Evolutionary conservation across 2,329 filamentous ascomycete species (phyloP).

Genomic region (Penicillium concentricum): DNA sequence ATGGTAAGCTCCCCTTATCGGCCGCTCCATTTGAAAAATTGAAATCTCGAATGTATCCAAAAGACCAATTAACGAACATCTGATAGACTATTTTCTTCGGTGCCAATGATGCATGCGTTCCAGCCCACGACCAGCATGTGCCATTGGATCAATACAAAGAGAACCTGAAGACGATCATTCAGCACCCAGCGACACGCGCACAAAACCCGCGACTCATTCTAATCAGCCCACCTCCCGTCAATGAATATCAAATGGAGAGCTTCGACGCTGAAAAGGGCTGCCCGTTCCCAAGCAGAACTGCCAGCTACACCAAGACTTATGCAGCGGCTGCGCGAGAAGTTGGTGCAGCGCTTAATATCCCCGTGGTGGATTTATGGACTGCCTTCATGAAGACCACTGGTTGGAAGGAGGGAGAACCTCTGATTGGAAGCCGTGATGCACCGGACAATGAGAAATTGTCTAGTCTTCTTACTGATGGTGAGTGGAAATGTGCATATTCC

Average conservation of each 20-base stretch:
- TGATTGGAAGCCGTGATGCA: slow-evolving; percentile 59
- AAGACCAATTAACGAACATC: slow-evolving; percentile 1
- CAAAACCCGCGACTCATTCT: slow-evolving; percentile 77
- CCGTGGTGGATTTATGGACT: slow-evolving; percentile 76
- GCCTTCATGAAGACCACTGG: slow-evolving; percentile 67
- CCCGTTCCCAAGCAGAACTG: slow-evolving; percentile 56
- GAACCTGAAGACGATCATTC: slow-evolving; percentile 71
- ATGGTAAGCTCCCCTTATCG: slow-evolving; percentile 35
- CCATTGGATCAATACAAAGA: slow-evolving; percentile 71
- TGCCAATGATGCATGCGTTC: slow-evolving; percentile 81
- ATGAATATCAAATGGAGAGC: slow-evolving; percentile 65
- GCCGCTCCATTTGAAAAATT: neutral
- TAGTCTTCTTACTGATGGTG: slow-evolving; percentile 57
- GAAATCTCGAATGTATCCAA: neutral
- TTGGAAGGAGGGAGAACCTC: slow-evolving; percentile 51
- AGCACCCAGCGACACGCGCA: slow-evolving; percentile 65
- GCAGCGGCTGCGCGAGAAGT: slow-evolving; percentile 65
- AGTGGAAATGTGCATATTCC: slow-evolving; percentile 21
- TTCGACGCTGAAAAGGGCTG: slow-evolving; percentile 52
- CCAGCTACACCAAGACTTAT: slow-evolving; percentile 61
- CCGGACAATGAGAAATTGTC: slow-evolving; percentile 57
- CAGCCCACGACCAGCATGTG: slow-evolving; percentile 70
- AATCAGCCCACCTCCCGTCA: slow-evolving; percentile 73
- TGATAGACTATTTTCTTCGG: slow-evolving; percentile 74
- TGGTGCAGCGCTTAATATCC: slow-evolving; percentile 55